A percentile compares a stretch with the other conserved stretches of the same genome.
Evolutionary conservation across 1,139 yeast species (phyloP).

Genomic region (Suhomyces coccinellae): DNA sequence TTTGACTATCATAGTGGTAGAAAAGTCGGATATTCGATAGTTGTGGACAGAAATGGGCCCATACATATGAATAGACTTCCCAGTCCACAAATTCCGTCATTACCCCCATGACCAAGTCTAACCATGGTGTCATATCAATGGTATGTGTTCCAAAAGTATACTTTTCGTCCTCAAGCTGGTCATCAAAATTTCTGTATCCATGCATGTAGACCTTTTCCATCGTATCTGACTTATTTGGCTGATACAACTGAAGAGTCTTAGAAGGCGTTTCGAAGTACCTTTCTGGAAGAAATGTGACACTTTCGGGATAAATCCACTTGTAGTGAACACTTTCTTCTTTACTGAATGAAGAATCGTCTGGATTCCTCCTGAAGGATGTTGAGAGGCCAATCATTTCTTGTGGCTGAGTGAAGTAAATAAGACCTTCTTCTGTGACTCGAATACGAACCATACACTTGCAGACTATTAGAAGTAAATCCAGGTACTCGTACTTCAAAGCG

Average conservation of each 20-base stretch:
- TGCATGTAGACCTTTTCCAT: neutral
- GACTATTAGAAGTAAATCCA: slow-evolving; percentile 45
- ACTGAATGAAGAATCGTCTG: slow-evolving; percentile 24
- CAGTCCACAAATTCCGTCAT: slow-evolving; percentile 61
- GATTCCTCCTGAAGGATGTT: slow-evolving; percentile 55
- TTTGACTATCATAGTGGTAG: slow-evolving; percentile 41
- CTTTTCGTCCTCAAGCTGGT: slow-evolving; percentile 11
- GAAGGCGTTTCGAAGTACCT: slow-evolving; percentile 39
- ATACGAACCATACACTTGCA: slow-evolving; percentile 57
- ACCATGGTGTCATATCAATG: slow-evolving; percentile 54
- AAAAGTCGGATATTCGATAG: slow-evolving; percentile 63
- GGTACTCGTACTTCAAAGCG: slow-evolving; percentile 30
- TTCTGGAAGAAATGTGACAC: slow-evolving; percentile 47
- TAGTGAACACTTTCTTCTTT: slow-evolving; percentile 11
- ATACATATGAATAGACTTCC: slow-evolving; percentile 67
- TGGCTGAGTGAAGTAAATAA: slow-evolving; percentile 54
- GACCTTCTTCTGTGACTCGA: slow-evolving; percentile 49
- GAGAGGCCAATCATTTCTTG: slow-evolving; percentile 68
- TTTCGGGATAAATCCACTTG: slow-evolving; percentile 67
- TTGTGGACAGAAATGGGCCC: slow-evolving; percentile 75
- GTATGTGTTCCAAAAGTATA: slow-evolving; percentile 10
- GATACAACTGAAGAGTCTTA: slow-evolving; percentile 7
- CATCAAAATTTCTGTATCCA: slow-evolving; percentile 8
- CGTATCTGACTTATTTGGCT: slow-evolving; percentile 1
- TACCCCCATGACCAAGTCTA: slow-evolving; percentile 49